Evolutionary conservation across 345 rosid species (phyloP), one percentile per base, ranked within the genome.

Genomic region (Citrus cavaleriei): DNA sequence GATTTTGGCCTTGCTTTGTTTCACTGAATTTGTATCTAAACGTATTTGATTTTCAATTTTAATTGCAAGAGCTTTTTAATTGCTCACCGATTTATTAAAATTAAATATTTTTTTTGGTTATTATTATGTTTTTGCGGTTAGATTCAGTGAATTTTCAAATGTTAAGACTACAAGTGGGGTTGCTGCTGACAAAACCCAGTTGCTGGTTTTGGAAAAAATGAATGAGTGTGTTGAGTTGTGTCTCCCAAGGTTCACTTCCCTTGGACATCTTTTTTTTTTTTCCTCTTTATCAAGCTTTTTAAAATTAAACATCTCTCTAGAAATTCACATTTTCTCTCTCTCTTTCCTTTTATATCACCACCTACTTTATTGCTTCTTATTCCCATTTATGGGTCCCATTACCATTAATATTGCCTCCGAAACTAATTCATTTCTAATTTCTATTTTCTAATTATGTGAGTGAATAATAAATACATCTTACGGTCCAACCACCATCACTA

Each of bases 171-270:
- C 79, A 51, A 34, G 75, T 58, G 74, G 79, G 77, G 75, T 40
- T 78, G 54, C 61, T 72, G 66, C 37, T 70, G 76, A 76, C 68
- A 18, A 6, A 66, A 57, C 35, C 65, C 28, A 81, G 68, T 73
- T 77, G 85, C 73, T 82, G 77, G 75, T 64, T 84, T 78, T 70
- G 72, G 80, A 68, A 77, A 78, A 32, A 78, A 55, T 58, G 66
- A 27, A 38, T 24, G 73, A n/a, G 71, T 13, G 77, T 27, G 64
- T 63, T 21, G 51, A 18, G 64, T n/a, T 78, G 82, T 76, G 77
- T 63, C 57, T 70, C 62, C 77, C 83, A 71, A 85, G 83, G 88
- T 85, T 85, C 88, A 63, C 55, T 82, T 42, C 88, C 88, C 85
- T 80, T 85, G 73, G 86, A 32, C 86, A 2, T 24, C 37, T 5